phyloP scores from a whole-genome alignment of 139 green algal genomes.

The Penium margaritaceum region DNA sequence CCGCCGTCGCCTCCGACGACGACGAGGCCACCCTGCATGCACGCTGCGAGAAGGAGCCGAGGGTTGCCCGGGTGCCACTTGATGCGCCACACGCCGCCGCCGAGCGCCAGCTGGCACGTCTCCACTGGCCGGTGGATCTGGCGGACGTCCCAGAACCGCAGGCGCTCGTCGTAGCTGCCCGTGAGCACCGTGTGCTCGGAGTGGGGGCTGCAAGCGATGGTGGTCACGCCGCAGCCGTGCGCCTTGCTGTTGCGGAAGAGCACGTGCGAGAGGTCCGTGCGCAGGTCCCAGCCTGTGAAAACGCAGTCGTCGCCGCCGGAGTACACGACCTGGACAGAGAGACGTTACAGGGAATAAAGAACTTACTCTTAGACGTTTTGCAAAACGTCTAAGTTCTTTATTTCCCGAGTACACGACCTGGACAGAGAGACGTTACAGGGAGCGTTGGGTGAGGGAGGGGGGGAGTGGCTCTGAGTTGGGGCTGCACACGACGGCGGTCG shows the following conservation, averaged over 20 bases:
- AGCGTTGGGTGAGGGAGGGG: no score
- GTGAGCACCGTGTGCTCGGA: slow-evolving; percentile 60
- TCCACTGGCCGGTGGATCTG: slow-evolving; percentile 8
- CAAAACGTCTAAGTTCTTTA: no score
- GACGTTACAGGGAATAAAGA: background rate
- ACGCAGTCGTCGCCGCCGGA: slow-evolving; percentile 45
- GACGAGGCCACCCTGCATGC: no score
- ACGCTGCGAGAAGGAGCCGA: slow-evolving; percentile 33
- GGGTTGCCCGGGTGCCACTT: slow-evolving; percentile 44
- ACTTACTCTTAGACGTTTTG: no score
- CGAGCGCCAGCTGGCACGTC: background rate
- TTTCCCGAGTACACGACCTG: no score
- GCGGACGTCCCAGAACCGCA: slow-evolving; percentile 51
- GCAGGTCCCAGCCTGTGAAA: slow-evolving; percentile 40
- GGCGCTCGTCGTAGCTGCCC: slow-evolving; percentile 76
- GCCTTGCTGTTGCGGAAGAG: slow-evolving; percentile 50
- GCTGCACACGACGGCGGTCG: no score
- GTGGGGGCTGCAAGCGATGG: slow-evolving; percentile 54
- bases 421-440: no score
- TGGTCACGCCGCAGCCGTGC: slow-evolving; percentile 77
- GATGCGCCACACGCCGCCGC: slow-evolving; percentile 49
- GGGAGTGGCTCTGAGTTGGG: no score
- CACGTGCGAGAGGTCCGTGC: background rate
- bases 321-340: slow-evolving; percentile 22
- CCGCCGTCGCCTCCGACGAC: no score